These are phyloP conservation scores for Chlorella sp. DNA, from an alignment of 139 green algal species.

Conservation along the genomic window DNA sequence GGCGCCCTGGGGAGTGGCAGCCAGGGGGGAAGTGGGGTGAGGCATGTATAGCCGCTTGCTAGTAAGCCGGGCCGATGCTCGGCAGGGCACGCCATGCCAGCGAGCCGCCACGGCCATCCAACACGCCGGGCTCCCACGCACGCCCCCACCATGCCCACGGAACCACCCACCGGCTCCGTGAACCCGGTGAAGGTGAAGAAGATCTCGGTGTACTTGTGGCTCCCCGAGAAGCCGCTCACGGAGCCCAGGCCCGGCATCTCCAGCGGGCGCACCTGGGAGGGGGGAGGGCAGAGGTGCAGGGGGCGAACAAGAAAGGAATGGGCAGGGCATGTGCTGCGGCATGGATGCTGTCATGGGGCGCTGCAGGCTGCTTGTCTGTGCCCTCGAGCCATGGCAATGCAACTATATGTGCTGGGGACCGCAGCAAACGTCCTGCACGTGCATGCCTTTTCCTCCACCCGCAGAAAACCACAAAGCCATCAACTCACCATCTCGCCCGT, in stretches of 20 bases:
- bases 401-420: no score
- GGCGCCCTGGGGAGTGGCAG: constrained; percentile 1
- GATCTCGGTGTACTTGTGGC: constrained; percentile 54
- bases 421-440: not conserved
- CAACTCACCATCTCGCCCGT: constrained; percentile 50
- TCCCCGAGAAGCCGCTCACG: constrained; percentile 64
- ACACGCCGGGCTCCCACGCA: no score
- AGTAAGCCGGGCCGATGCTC: no score
- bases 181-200: constrained; percentile 86
- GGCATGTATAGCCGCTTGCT: no score
- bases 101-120: no score
- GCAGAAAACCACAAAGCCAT: constrained; percentile 45
- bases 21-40: not conserved
- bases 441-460: not conserved
- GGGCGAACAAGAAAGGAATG: not conserved
- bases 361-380: no score
- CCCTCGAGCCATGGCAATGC: no score
- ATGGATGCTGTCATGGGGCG: no score
- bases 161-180: constrained; percentile 54
- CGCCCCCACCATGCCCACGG: no score
- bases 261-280: no score
- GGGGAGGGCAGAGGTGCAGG: not conserved
- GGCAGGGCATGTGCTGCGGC: no score
- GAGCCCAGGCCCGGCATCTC: constrained; percentile 63
- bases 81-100: no score